Evolutionary conservation across 345 rosid genomes (phyloP).

Genomic region (Brassica incana): DNA sequence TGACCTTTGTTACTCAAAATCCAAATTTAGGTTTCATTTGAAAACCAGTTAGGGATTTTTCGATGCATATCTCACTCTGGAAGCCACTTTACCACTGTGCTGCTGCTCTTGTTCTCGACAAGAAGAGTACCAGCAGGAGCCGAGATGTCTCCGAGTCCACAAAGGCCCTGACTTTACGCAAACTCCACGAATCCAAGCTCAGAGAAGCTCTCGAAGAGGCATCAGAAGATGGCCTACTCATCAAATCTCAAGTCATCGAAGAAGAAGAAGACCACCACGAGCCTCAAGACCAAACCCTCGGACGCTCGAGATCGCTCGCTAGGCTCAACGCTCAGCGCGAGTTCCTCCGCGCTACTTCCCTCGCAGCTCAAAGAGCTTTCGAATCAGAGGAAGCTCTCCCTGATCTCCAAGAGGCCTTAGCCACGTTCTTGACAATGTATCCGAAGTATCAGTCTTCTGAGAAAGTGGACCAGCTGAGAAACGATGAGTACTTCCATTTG

Average conservation of each 20-base stretch:
- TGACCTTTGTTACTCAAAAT: conserved; percentile 12
- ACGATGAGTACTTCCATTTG: conserved; percentile 75
- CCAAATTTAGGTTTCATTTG: neutral
- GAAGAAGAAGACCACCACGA: conserved; percentile 34
- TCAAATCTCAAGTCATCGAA: conserved; percentile 80
- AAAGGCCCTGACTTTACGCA: conserved; percentile 50
- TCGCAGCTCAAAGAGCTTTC: conserved; percentile 76
- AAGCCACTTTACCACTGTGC: conserved; percentile 97
- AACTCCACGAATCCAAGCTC: conserved; percentile 78
- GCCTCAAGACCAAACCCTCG: conserved; percentile 66
- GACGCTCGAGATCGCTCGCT: conserved; percentile 92
- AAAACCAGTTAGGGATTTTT: conserved; percentile 9
- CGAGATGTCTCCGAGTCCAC: conserved; percentile 47
- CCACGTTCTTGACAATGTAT: conserved; percentile 80
- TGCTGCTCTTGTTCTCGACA: conserved; percentile 85
- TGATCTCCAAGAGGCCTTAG: conserved; percentile 57
- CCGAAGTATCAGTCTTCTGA: conserved; percentile 82
- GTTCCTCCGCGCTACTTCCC: conserved; percentile 86
- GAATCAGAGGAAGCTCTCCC: conserved; percentile 76
- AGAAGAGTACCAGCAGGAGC: conserved; percentile 59
- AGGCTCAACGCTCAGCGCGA: conserved; percentile 92
- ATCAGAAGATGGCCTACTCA: conserved; percentile 86
- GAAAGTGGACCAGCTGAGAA: conserved; percentile 81
- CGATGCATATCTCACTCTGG: conserved; percentile 98
- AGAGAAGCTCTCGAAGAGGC: conserved; percentile 96